Evolutionary conservation across 1,284 basidiomycete species (phyloP).

Genomic region (Caloboletus inedulis): DNA sequence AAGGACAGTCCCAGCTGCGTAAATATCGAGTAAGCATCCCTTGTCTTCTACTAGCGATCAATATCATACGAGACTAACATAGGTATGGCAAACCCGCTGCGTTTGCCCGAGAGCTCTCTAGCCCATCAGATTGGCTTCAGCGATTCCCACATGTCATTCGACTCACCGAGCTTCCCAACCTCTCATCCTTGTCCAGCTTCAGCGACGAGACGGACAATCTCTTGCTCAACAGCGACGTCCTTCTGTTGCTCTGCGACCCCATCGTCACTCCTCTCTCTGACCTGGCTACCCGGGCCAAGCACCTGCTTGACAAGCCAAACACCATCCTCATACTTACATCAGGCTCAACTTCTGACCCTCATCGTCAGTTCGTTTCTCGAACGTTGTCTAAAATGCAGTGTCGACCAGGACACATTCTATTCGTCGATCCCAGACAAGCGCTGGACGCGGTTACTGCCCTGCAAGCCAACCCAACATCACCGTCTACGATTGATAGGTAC

Average conservation of each 20-base stretch:
- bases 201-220: constrained; percentile 20
- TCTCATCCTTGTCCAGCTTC: constrained; percentile 20
- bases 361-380: constrained; percentile 16
- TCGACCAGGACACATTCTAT: constrained; percentile 39
- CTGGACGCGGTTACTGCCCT: constrained; percentile 49
- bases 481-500: constrained; percentile 55
- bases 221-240: constrained; percentile 53
- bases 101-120: constrained; percentile 18
- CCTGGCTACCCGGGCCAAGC: constrained; percentile 32
- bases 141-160: constrained; percentile 49
- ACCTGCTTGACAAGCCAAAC: constrained; percentile 47
- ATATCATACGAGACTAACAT: neutral
- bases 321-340: constrained; percentile 51
- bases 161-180: constrained; percentile 43
- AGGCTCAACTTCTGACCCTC: constrained; percentile 20
- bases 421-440: constrained; percentile 57
- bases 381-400: constrained; percentile 19
- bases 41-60: constrained; percentile 7
- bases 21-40: constrained; percentile 42
- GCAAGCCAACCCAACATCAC: constrained; percentile 42
- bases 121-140: constrained; percentile 52
- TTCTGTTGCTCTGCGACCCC: constrained; percentile 59
- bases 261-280: constrained; percentile 44
- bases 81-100: constrained; percentile 26
- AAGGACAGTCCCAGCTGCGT: constrained; percentile 31